Evolutionary conservation across 2,329 filamentous ascomycete species (phyloP).

Genomic region (Beauveria scarabaeidicola): DNA sequence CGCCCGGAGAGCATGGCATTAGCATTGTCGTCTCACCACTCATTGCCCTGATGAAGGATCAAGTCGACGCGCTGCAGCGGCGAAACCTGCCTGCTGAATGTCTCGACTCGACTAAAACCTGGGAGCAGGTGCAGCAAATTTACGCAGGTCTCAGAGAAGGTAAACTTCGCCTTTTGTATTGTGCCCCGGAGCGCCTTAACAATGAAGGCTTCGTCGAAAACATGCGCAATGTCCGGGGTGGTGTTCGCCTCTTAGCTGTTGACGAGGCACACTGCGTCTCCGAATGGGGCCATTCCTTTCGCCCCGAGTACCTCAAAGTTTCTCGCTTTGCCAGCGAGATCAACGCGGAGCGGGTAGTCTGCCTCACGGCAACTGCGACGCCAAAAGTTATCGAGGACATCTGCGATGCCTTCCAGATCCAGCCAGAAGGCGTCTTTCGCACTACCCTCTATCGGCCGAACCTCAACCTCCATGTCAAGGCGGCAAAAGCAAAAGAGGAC

Average conservation of each 20-base stretch:
- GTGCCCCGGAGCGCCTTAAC: constrained; percentile 51
- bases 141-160: constrained; percentile 33
- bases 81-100: constrained; percentile 44
- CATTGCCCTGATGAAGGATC: constrained; percentile 53
- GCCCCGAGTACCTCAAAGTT: constrained; percentile 45
- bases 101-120: constrained; percentile 47
- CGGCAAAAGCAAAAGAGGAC: constrained; percentile 32
- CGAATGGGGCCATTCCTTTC: constrained; percentile 41
- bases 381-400: constrained; percentile 47
- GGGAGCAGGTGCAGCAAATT: constrained; percentile 34
- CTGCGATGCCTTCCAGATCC: constrained; percentile 42
- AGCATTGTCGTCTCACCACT: constrained; percentile 49
- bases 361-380: constrained; percentile 52
- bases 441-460: constrained; percentile 53
- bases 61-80: constrained; percentile 44
- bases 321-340: constrained; percentile 48
- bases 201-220: constrained; percentile 51
- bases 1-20: constrained; percentile 33
- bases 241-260: constrained; percentile 47
- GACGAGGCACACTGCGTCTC: constrained; percentile 54
- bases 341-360: constrained; percentile 49
- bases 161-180: constrained; percentile 45
- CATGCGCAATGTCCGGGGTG: constrained; percentile 45
- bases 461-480: constrained; percentile 43
- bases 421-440: constrained; percentile 39